Evolutionary conservation across 257 asterid species (phyloP), one percentile per base, ranked within the genome.

Genomic region (Vinca minor): DNA sequence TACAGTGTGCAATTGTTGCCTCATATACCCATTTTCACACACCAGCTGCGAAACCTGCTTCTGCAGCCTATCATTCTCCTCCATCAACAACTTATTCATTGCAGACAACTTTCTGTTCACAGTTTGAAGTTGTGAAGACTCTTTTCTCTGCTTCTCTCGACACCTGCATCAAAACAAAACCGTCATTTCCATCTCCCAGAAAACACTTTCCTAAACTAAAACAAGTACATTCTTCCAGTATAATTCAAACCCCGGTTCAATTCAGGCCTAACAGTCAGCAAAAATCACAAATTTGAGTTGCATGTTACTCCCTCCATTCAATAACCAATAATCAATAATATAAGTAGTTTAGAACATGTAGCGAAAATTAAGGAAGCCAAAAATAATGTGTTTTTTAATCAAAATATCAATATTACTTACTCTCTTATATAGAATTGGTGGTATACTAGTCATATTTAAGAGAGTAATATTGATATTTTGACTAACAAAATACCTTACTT

Each of bases 31-130:
- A 66, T 90, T 90, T 79, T 90, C 97, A 47, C 87, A 80, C 4
- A 92, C 96, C 26, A 92, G 90, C 76, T 87, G 98, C 0, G 98
- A 89, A 38, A 91, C 96, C 81, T 88, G 98, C 76, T 86, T 91
- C 74, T 91, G 98, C 76, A 91, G 78, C 64, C 98, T 91, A 74
- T 88, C 98, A 62, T 91, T 91, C 82, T 88, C 98, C 74, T 91
- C 98, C 98, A 91, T 91, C 79, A 91, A 69, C 50, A 91, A 76
- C 75, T 91, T 91, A 69, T 91, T 91, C 98, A 91, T 86, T 0
- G 98, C 96, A 53, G 72, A 53, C 75, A 91, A 71, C 80, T 91
- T 91, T 67, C 95, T 73, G 68, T 91, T 91, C 52, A 91, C 98
- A 64, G 92, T 82, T 79, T 91, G 98, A 38, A 91, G 89, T 25